Base-by-base conservation (phyloP, 169 alveolate genomes). In the Babesia ovata region DNA sequence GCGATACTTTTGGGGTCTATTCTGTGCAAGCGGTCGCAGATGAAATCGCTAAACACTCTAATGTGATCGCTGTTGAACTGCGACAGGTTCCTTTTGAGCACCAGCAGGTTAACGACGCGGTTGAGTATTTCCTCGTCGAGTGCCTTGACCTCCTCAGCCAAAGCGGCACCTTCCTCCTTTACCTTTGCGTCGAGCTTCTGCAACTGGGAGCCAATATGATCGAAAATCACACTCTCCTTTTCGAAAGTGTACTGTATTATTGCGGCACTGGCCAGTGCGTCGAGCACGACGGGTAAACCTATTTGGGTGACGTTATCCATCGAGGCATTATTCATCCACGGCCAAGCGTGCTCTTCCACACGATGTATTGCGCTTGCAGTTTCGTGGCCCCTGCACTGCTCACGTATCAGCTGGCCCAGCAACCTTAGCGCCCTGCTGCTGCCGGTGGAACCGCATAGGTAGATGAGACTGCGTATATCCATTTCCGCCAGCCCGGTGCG, bases 301-400 rank as follows among this genome's bases (percentile, higher is more conserved):
- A 56, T 24, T 17, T 36, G 19, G 49, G 36, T 45, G 3, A 16
- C 56, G 14, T 39, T 19, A 0, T 71, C 42, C 81, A 13, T 28
- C 10, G 36, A 17, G 33, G 19, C 78, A 10, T 49, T 28, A 63
- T 44, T 67, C 86, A 77, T 77, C 86, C 86, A 77, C 39, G 86
- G 86, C 86, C 86, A 77, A 21, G 86, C 86, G 26, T 77, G 79
- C 28, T 63, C 71, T 57, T 77, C 86, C 45, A 77, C 86, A 0
- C 81, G 50, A 72, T 67, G 79, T 0, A 77, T 77, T 0, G 86
- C 60, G 46, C 74, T 69, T 12, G 67, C 44, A 16, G 76, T 61
- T 19, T 62, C 70, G 1, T 29, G 2, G 0, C 71, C 75, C 7
- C 42, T 14, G 71, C 70, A 71, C 26, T 49, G 22, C 21, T 57